Base-by-base conservation (phyloP, 768 basidiomycete genomes). In the Leccinum barrowsii region DNA sequence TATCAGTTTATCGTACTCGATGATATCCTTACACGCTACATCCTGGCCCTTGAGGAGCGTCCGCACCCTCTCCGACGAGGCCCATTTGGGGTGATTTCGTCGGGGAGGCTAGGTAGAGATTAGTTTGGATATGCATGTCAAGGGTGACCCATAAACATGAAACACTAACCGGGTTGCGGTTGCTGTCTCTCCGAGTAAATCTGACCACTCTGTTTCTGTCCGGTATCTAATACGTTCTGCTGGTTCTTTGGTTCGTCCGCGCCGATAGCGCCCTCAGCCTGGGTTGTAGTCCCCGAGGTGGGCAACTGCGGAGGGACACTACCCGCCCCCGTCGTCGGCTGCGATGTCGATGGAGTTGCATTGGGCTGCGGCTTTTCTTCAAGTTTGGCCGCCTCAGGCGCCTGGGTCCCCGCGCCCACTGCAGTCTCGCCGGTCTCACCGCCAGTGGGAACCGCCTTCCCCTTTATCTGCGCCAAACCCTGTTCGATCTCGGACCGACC, bases 401-500 rank as follows among this genome's bases (percentile, higher is more conserved):
- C 7, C 2, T 21, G 30, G 2, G 54, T 2, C 21, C 50, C 55
- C 4, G 56, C 2, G 0, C 0, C 51, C n/a, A 2, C 50, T 10
- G 28, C 50, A 7, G 24, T 17, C 15, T 28, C 47, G 19, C 50
- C 13, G 4, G n/a, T 28, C 12, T 28, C 50, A 19, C 6, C 7
- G 11, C n/a, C 32, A n/a, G 50, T 30, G 1, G 50, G 11, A n/a
- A 17, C 21, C 1, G n/a, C 32, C 47, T 5, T n/a, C 4, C 72
- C 70, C 40, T 57, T 71, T n/a, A 72, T 48, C 34, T 30, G 70
- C 1, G 71, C 74, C 37, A 80, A 47, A 0, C 80, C 82, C 32
- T 72, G 65, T 55, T 78, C 67, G 11, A 75, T 64, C 59, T 83
- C 79, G 30, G 69, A 32, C 19, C 75, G 70, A 1, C 82, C 81